Evolutionary conservation across 2,329 filamentous ascomycete genomes (phyloP), one percentile per base, ranked within the genome.

Genomic region (Harringtonia lauricola): DNA sequence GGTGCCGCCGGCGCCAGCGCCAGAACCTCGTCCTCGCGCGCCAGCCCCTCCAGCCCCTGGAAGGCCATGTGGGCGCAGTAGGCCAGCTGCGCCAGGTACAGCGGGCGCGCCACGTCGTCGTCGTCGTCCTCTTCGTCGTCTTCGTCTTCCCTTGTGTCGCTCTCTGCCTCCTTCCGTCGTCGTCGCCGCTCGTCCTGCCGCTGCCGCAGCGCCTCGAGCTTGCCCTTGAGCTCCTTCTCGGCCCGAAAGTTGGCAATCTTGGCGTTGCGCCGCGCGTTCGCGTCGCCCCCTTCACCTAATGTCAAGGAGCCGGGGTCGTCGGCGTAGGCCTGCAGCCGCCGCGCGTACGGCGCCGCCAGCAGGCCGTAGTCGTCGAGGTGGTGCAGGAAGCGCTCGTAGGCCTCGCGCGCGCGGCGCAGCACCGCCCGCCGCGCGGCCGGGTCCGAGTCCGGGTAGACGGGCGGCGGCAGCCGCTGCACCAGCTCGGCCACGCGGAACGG

Each of bases 191-290:
- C 46, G 10, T 41, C 54, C 35, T 67, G 66, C 35, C 70, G 64
- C 30, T 57, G 57, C 42, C 64, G 61, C 53, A 72, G 61, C 31
- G 57, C 59, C 61, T 87, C 85, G n/a, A 96, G 70, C 60, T 83
- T 89, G 51, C 79, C 72, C 62, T 86, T 88, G 47, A 98, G 64
- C 49, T 83, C 79, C 60, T 92, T 95, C 61, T 96, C 92, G 41
- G 85, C 76, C 54, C 78, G 81, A 64, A 88, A 95, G 48, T 84
- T 79, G 36, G 79, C 74, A 52, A 98, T 94, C 64, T 96, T 98
- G 38, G 80, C 78, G 45, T 89, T 81, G 52, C 92, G 74, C 49
- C 83, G 75, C 26, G 79, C 75, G 18, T 81, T 75, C 4, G 86
- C 76, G 54, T 76, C 72, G 10, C 57, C 31, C 19, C 38, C 31